Conservation (phyloP, 2,329 filamentous ascomycete species). For the Colletotrichum sp. region DNA sequence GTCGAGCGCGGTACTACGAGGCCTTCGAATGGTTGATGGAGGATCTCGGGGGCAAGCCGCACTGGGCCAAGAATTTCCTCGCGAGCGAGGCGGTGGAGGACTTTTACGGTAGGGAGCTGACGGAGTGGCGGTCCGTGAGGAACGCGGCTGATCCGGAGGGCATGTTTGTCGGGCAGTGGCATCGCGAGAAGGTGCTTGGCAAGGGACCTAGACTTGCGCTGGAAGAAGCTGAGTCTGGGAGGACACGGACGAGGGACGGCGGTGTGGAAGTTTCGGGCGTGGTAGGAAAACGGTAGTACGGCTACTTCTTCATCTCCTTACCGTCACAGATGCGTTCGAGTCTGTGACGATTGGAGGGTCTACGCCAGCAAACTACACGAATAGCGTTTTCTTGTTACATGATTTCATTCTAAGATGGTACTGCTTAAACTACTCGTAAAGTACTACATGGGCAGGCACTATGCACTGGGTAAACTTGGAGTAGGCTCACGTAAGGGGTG, state of each 20-base stretch:
- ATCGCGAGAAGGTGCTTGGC: constrained; percentile 69
- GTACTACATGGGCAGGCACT: background rate
- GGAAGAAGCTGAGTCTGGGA: constrained; percentile 38
- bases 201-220: constrained; percentile 36
- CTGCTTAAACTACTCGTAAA: background rate
- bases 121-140: constrained; percentile 71
- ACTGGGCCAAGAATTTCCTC: constrained; percentile 93
- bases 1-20: constrained; percentile 79
- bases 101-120: constrained; percentile 74
- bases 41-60: constrained; percentile 80
- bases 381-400: background rate
- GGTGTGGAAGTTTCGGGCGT: background rate
- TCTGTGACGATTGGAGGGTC: background rate
- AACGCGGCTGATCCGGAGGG: constrained; percentile 78
- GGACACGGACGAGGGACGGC: background rate
- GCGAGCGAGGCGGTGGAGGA: constrained; percentile 62
- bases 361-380: background rate
- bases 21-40: constrained; percentile 92
- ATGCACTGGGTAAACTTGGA: background rate
- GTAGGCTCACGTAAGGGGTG: background rate
- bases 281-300: background rate
- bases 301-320: background rate
- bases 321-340: background rate
- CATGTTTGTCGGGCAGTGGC: constrained; percentile 92
- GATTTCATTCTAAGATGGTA: background rate